phyloP scores from a whole-genome alignment of 768 basidiomycete genomes.

The Lanmaoa rubissima region DNA sequence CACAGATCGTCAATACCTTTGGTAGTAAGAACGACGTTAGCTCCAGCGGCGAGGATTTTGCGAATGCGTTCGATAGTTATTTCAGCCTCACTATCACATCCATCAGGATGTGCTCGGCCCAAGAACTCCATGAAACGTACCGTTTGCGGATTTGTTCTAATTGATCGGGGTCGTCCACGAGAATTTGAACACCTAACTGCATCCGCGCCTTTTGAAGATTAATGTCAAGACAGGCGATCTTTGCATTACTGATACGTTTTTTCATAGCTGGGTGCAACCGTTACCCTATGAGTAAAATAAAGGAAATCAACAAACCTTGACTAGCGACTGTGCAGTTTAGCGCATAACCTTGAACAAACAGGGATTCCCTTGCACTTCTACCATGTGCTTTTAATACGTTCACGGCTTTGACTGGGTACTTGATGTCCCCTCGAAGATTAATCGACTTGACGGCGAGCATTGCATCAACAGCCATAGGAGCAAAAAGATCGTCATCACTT shows the following conservation, averaged over 20 bases:
- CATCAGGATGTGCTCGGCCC: constrained; percentile 10
- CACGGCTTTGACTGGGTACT: constrained; percentile 99
- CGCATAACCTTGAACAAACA: constrained; percentile 95
- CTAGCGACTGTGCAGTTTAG: constrained; percentile 98
- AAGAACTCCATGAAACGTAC: constrained; percentile 39
- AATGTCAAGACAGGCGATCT: constrained; percentile 98
- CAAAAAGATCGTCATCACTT: constrained; percentile 97
- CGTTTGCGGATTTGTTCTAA: constrained; percentile 94
- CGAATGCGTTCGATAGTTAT: constrained; percentile 94
- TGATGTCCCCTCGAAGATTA: constrained; percentile 91
- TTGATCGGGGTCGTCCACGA: constrained; percentile 95
- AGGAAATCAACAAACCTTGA: constrained; percentile 62
- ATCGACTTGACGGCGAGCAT: constrained; percentile 97
- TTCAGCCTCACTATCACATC: constrained; percentile 75
- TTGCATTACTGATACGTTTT: constrained; percentile 86
- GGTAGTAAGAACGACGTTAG: constrained; percentile 95
- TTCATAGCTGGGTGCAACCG: constrained; percentile 77
- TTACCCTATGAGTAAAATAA: constrained; percentile 1
- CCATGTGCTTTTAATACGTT: constrained; percentile 98
- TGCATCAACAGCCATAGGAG: constrained; percentile 98
- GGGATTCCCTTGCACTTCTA: constrained; percentile 89
- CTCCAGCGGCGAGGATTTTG: constrained; percentile 93
- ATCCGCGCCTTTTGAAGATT: constrained; percentile 95
- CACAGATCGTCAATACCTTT: constrained; percentile 99
- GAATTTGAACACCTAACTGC: constrained; percentile 96